Conservation (phyloP, 371 early-diverging fungal species). For the Mucor indicus region DNA sequence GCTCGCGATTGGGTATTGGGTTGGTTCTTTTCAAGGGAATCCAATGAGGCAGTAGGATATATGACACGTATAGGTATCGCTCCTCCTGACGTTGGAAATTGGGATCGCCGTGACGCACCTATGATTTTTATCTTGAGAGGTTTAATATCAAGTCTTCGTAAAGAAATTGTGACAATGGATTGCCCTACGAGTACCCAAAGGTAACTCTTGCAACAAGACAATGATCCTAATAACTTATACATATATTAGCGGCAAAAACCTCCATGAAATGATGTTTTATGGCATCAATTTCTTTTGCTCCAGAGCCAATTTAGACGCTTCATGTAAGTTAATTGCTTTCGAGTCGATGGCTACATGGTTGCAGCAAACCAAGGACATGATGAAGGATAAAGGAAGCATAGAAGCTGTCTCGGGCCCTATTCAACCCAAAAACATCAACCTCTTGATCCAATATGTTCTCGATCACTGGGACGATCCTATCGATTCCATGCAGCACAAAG, state of each 20-base stretch:
- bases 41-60: slow-evolving; percentile 2
- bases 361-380: slow-evolving; percentile 44
- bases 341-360: slow-evolving; percentile 77
- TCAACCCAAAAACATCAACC: slow-evolving; percentile 43
- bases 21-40: slow-evolving; percentile 29
- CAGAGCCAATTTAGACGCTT: slow-evolving; percentile 53
- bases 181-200: slow-evolving; percentile 11
- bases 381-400: slow-evolving; percentile 13
- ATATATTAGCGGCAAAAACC: slow-evolving; percentile 8
- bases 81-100: slow-evolving; percentile 29
- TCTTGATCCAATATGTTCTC: slow-evolving; percentile 65
- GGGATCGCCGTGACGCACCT: slow-evolving; percentile 36
- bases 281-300: slow-evolving; percentile 49
- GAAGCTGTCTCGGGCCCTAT: slow-evolving; percentile 21
- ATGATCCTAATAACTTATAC: background rate
- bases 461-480: slow-evolving; percentile 84
- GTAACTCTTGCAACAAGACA: background rate
- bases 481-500: slow-evolving; percentile 74
- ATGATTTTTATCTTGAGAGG: slow-evolving; percentile 57
- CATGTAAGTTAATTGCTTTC: slow-evolving; percentile 68
- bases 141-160: slow-evolving; percentile 48
- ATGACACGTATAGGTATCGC: slow-evolving; percentile 7
- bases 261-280: slow-evolving; percentile 47
- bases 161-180: slow-evolving; percentile 40
- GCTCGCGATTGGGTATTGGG: slow-evolving; percentile 32